phyloP scores from a whole-genome alignment of 202 grass and related monocot genomes.

The Brachypodium distachyon region DNA sequence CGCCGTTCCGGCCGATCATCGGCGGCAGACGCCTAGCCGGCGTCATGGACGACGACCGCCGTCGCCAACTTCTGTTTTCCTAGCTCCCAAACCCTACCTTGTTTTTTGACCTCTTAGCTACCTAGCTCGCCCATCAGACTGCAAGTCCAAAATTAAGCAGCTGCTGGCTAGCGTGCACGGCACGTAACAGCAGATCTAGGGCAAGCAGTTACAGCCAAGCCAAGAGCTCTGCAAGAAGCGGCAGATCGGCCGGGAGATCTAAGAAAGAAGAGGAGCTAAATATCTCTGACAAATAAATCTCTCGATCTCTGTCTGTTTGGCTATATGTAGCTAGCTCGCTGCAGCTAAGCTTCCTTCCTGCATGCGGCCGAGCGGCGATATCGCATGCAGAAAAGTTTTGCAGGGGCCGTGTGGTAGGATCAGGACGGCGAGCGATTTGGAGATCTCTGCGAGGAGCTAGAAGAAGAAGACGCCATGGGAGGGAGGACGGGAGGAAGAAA shows the following conservation, averaged over 20 bases:
- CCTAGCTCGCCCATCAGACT: too few species aligned
- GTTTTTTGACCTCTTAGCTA: too few species aligned
- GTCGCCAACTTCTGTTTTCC: too few species aligned
- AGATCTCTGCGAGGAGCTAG: conserved; percentile 28
- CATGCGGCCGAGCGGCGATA: not conserved
- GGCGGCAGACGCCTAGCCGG: conserved; percentile 56
- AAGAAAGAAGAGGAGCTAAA: not conserved
- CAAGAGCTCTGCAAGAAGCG: not conserved
- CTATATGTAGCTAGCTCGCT: too few species aligned
- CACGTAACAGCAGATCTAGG: conserved; percentile 35
- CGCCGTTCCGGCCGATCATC: conserved; percentile 59
- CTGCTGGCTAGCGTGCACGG: too few species aligned
- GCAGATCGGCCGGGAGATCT: conserved; percentile 7
- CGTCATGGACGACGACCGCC: conserved; percentile 55
- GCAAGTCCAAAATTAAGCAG: too few species aligned
- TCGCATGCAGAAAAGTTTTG: conserved; percentile 14
- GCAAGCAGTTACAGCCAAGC: not conserved
- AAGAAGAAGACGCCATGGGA: not conserved
- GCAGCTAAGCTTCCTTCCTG: not conserved
- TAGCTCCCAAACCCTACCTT: conserved; percentile 37
- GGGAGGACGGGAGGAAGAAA: not conserved
- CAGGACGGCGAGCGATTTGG: not conserved
- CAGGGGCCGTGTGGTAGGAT: too few species aligned
- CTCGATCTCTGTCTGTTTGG: not conserved
- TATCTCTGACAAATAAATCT: too few species aligned